These are phyloP conservation scores for Tolypocladium paradoxum DNA, from an alignment of 2,329 filamentous ascomycete species.

Conservation along the genomic window DNA sequence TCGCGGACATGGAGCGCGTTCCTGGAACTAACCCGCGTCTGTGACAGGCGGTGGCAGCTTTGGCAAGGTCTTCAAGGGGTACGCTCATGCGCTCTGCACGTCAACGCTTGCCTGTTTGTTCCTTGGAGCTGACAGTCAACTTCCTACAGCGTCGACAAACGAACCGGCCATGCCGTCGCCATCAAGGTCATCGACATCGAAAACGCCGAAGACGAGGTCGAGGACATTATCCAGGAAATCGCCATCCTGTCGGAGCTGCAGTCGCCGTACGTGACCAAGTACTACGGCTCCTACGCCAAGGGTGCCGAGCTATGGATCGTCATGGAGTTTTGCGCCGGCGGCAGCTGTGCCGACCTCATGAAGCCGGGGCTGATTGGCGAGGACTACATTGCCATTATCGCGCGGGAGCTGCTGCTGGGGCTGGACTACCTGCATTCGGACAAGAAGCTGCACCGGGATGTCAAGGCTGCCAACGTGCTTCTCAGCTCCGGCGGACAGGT, in stretches of 20 bases:
- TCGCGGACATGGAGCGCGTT: no score
- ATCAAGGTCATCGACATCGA: constrained; percentile 99
- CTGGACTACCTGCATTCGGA: constrained; percentile 89
- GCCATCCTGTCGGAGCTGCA: constrained; percentile 92
- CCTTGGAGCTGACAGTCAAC: neutral
- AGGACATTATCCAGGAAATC: constrained; percentile 98
- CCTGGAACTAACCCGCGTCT: neutral
- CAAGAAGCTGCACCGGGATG: constrained; percentile 91
- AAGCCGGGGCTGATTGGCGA: constrained; percentile 86
- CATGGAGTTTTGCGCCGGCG: constrained; percentile 98
- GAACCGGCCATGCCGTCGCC: constrained; percentile 84
- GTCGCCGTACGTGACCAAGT: constrained; percentile 93
- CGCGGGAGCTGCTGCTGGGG: constrained; percentile 79
- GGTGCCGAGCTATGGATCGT: constrained; percentile 97
- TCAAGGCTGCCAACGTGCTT: constrained; percentile 93
- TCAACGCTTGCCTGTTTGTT: neutral
- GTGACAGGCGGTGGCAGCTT: constrained; percentile 85
- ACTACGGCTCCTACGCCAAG: constrained; percentile 93
- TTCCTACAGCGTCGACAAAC: constrained; percentile 74
- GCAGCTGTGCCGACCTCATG: constrained; percentile 92
- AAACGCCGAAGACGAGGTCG: constrained; percentile 97
- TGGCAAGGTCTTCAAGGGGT: constrained; percentile 98
- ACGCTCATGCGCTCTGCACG: neutral
- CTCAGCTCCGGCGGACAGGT: constrained; percentile 87
- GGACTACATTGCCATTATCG: constrained; percentile 93